Evolutionary conservation across 2,329 filamentous ascomycete genomes (phyloP).

Genomic region (Mycosphaerella sp.): DNA sequence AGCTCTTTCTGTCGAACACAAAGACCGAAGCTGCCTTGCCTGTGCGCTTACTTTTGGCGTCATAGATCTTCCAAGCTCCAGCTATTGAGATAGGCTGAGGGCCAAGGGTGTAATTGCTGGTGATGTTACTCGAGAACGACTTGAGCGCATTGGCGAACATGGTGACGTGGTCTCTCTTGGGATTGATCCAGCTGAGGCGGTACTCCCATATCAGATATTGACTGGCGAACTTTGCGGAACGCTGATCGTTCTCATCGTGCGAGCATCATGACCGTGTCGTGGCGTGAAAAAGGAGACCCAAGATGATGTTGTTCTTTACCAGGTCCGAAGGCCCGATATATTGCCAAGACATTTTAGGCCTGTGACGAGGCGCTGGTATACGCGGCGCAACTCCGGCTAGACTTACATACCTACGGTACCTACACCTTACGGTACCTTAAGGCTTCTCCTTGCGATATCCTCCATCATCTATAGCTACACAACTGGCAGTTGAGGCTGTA

Average conservation of each 20-base stretch:
- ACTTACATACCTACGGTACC: no score
- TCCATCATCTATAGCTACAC: no score
- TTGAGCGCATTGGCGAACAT: slow-evolving; percentile 96
- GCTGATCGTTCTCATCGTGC: not conserved
- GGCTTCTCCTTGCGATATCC: no score
- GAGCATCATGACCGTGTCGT: not conserved
- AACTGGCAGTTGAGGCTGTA: no score
- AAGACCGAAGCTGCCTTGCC: slow-evolving; percentile 87
- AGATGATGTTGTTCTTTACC: not conserved
- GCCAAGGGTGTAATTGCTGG: slow-evolving; percentile 80
- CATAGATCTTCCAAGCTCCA: slow-evolving; percentile 95
- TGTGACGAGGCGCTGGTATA: no score
- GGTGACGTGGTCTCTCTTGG: slow-evolving; percentile 26
- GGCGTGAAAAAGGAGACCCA: not conserved
- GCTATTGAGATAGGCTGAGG: slow-evolving; percentile 68
- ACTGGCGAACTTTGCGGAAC: not conserved
- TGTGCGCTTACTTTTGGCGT: slow-evolving; percentile 93
- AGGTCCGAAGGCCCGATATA: not conserved
- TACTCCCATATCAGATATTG: not conserved
- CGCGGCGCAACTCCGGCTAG: no score
- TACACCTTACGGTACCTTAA: no score
- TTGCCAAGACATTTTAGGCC: no score
- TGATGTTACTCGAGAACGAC: slow-evolving; percentile 90
- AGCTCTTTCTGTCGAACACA: slow-evolving; percentile 81
- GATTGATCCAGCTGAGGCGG: not conserved